phyloP scores from a whole-genome alignment of 768 basidiomycete species.

The Pluteus cervinus region DNA sequence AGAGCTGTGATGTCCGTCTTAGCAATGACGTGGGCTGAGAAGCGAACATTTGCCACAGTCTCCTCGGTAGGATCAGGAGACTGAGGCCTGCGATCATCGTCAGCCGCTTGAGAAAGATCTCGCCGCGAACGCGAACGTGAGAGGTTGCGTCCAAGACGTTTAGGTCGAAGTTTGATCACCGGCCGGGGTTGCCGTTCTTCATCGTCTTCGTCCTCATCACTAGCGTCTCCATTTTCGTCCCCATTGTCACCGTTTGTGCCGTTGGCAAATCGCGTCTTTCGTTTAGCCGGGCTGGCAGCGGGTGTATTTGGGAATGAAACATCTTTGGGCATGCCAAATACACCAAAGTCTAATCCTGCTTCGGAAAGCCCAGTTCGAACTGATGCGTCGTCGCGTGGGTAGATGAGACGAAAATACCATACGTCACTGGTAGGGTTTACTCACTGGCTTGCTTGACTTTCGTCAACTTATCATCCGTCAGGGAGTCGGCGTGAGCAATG shows the following conservation, averaged over 20 bases:
- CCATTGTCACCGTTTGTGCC: constrained; percentile 21
- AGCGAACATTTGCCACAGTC: constrained; percentile 70
- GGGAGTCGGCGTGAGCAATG: constrained; percentile 73
- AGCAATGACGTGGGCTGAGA: constrained; percentile 65
- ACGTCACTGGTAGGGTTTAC: constrained; percentile 12
- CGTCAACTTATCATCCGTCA: constrained; percentile 71
- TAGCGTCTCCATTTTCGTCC: constrained; percentile 16
- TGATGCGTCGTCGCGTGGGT: constrained; percentile 11
- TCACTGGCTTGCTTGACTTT: constrained; percentile 60
- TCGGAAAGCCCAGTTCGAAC: constrained; percentile 62
- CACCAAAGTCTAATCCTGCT: constrained; percentile 70
- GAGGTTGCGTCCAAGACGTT: constrained; percentile 37
- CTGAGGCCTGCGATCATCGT: constrained; percentile 51
- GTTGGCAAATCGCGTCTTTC: constrained; percentile 27
- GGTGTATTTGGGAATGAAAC: constrained; percentile 24
- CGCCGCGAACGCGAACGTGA: constrained; percentile 74
- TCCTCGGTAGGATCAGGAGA: constrained; percentile 60
- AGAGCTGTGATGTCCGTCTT: constrained; percentile 51
- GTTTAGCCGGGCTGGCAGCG: constrained; percentile 23
- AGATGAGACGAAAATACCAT: not conserved
- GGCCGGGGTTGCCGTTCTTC: constrained; percentile 60
- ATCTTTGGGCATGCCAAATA: constrained; percentile 40
- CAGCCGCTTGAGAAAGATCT: constrained; percentile 53
- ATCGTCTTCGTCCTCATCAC: constrained; percentile 31
- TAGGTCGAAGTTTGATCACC: constrained; percentile 65